These are phyloP conservation scores for Takakia lepidozioides DNA, from an alignment of 225 moss, liverwort and hornwort species.

Conservation along the genomic window DNA sequence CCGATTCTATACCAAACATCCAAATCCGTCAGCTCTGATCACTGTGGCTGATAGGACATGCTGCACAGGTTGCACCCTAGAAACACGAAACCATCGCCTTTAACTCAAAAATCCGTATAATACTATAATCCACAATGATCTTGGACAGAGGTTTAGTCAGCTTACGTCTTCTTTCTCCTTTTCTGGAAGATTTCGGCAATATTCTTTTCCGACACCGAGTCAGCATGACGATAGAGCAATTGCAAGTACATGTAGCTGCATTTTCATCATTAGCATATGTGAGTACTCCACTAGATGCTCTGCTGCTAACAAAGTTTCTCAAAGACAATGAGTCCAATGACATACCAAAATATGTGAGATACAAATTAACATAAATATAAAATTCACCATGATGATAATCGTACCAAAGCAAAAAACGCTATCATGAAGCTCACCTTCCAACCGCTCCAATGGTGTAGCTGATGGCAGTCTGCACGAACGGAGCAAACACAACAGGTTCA, in stretches of 20 bases:
- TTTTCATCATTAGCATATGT: no score
- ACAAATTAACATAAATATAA: no score
- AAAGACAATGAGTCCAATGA: not conserved
- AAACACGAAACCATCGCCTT: no score
- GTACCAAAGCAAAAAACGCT: no score
- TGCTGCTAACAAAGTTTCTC: not conserved
- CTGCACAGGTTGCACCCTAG: no score
- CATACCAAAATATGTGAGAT: not conserved
- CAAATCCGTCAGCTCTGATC: not conserved
- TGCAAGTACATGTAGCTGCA: constrained; percentile 82
- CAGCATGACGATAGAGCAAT: constrained; percentile 66
- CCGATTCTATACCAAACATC: constrained; percentile 47
- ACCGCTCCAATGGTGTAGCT: constrained; percentile 87
- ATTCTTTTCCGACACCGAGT: constrained; percentile 57
- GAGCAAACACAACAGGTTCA: not conserved
- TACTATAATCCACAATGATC: no score
- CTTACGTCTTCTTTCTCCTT: constrained; percentile 55
- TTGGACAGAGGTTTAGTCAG: no score
- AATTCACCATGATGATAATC: no score
- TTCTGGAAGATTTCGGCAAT: constrained; percentile 63
- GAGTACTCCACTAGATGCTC: not conserved
- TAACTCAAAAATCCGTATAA: no score
- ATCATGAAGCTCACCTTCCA: constrained; percentile 78
- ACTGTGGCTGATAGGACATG: no score
- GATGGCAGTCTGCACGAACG: constrained; percentile 48